These are phyloP conservation scores for Talaromyces sp. DNA, from an alignment of 2,329 filamentous ascomycete genomes.

Conservation along the genomic window DNA sequence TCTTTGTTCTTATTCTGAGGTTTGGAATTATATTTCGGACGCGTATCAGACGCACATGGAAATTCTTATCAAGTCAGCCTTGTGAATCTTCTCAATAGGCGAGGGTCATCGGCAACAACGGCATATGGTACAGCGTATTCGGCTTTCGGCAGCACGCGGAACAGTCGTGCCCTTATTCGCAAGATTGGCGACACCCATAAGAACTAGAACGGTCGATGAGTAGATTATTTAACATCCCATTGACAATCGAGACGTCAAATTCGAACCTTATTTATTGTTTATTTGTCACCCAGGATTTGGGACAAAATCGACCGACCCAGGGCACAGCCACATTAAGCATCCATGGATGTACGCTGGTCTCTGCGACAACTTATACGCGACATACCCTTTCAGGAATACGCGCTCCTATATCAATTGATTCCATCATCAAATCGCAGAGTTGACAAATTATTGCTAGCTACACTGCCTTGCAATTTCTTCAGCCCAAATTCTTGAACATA, in stretches of 20 bases:
- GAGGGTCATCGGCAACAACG: neutral
- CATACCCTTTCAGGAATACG: neutral
- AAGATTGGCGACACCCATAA: neutral
- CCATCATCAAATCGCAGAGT: neutral
- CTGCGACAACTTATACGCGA: neutral
- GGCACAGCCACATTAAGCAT: neutral
- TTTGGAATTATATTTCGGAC: no score
- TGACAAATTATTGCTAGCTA: neutral
- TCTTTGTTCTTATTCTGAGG: no score
- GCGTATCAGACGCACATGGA: no score
- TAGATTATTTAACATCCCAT: neutral
- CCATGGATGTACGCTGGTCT: no score
- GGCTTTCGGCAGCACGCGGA: neutral
- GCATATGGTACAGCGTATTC: neutral
- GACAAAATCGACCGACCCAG: neutral
- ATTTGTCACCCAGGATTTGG: neutral
- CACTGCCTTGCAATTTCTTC: neutral
- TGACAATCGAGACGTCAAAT: neutral
- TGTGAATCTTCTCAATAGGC: neutral
- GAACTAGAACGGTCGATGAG: neutral
- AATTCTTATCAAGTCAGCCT: neutral
- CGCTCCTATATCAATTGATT: neutral
- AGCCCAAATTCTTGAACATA: neutral
- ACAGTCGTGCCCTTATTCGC: neutral
- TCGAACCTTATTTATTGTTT: no score